Conservation (phyloP, 148 eudicot species). For the Polygonum maritimum region DNA sequence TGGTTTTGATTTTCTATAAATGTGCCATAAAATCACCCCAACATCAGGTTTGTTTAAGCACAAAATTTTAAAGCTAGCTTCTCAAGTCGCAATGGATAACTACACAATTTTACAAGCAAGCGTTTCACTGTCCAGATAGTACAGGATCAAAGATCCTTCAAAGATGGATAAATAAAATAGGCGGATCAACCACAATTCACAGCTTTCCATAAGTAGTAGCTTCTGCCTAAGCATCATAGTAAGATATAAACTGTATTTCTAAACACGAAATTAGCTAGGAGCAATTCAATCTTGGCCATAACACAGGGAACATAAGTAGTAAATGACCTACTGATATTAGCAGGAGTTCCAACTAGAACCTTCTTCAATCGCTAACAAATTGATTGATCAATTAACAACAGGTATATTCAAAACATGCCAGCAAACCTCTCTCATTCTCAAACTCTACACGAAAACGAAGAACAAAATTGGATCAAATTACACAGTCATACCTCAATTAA, state of each 20-base stretch:
- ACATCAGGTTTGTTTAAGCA: background rate
- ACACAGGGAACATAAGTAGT: background rate
- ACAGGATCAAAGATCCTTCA: background rate
- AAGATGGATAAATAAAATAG: background rate
- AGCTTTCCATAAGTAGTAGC: background rate
- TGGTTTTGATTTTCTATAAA: background rate
- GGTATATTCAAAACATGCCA: background rate
- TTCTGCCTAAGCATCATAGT: background rate
- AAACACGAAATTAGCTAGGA: background rate
- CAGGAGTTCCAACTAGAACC: background rate
- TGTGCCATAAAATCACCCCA: background rate
- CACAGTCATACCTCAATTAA: slow-evolving; percentile 36
- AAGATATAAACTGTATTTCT: background rate
- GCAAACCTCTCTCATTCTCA: background rate
- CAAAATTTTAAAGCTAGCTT: background rate
- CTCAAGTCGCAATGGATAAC: background rate
- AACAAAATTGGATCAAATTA: background rate
- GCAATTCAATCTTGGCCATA: background rate
- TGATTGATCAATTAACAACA: background rate
- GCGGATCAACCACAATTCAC: background rate
- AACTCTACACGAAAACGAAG: background rate
- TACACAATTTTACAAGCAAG: background rate
- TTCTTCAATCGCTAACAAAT: background rate
- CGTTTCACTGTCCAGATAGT: background rate
- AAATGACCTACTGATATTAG: background rate